A percentile compares a stretch with the other conserved stretches of the same genome.
Conservation (phyloP, 257 asterid genomes). For the Jasminum sambac region DNA sequence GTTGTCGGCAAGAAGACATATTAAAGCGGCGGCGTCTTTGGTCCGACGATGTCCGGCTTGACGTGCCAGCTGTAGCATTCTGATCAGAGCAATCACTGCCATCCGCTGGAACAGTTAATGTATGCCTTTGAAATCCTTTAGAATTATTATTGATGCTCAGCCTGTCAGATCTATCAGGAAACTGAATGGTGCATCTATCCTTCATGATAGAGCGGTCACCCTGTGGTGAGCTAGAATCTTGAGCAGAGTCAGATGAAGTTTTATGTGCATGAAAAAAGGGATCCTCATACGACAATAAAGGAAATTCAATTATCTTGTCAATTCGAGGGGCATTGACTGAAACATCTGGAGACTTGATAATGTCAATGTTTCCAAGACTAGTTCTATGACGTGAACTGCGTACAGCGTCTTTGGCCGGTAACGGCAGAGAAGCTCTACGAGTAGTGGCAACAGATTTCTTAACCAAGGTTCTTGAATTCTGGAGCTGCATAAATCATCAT, state of each 20-base stretch:
- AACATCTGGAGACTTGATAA: slow-evolving; percentile 62
- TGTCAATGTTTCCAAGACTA: slow-evolving; percentile 42
- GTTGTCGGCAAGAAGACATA: slow-evolving; percentile 76
- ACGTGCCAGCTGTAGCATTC: slow-evolving; percentile 89
- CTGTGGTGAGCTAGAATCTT: slow-evolving; percentile 60
- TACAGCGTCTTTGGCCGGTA: slow-evolving; percentile 44
- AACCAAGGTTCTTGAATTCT: slow-evolving; percentile 47
- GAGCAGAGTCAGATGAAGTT: slow-evolving; percentile 51
- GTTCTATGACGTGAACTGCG: slow-evolving; percentile 40
- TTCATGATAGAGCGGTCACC: slow-evolving; percentile 71
- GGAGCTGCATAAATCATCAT: slow-evolving; percentile 44
- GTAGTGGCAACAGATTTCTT: slow-evolving; percentile 52
- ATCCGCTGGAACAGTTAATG: slow-evolving; percentile 41
- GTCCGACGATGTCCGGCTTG: slow-evolving; percentile 84
- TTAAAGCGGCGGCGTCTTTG: slow-evolving; percentile 62
- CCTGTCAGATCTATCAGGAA: slow-evolving; percentile 51
- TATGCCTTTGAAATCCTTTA: slow-evolving; percentile 52
- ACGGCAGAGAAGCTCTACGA: slow-evolving; percentile 77
- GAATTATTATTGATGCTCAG: slow-evolving; percentile 49
- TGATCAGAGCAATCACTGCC: slow-evolving; percentile 75
- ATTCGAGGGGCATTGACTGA: slow-evolving; percentile 82
- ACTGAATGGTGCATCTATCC: slow-evolving; percentile 69
- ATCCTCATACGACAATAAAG: slow-evolving; percentile 58
- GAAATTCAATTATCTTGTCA: slow-evolving; percentile 77
- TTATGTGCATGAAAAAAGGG: slow-evolving; percentile 39